A percentile compares a stretch with the other conserved stretches of the same genome.
Conservation (phyloP, 2,329 filamentous ascomycete species). For the Pyrenochaeta sp. region DNA sequence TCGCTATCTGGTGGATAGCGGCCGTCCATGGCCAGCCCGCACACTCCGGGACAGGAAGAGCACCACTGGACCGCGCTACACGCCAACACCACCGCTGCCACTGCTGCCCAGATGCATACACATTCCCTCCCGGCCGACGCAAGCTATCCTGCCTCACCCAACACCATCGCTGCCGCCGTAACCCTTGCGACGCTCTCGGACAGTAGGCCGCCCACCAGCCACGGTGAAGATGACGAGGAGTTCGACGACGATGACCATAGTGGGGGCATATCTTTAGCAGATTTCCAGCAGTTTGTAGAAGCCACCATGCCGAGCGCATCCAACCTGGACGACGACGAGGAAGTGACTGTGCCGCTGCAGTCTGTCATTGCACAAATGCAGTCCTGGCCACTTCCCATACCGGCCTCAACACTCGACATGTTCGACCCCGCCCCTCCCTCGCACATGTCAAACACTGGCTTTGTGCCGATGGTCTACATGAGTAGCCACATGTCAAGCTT, state of each 20-base stretch:
- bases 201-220: constrained; percentile 38
- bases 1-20: constrained; percentile 20
- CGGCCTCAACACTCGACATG: constrained; percentile 9
- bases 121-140: neutral
- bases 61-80: constrained; percentile 18
- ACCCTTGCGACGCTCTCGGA: constrained; percentile 41
- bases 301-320: constrained; percentile 6
- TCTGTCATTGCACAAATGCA: constrained; percentile 26
- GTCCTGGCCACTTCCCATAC: constrained; percentile 9
- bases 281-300: constrained; percentile 20
- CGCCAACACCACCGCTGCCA: constrained; percentile 19
- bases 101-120: constrained; percentile 15
- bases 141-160: constrained; percentile 26
- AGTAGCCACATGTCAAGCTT: constrained; percentile 20
- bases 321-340: constrained; percentile 8
- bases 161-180: constrained; percentile 33
- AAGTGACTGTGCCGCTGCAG: constrained; percentile 15
- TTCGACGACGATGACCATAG: constrained; percentile 16
- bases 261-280: constrained; percentile 40
- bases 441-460: constrained; percentile 21
- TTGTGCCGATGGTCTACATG: constrained; percentile 16
- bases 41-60: constrained; percentile 12
- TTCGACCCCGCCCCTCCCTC: constrained; percentile 13
- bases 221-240: constrained; percentile 27
- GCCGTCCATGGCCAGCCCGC: constrained; percentile 40